Evolutionary conservation across 2,329 filamentous ascomycete species (phyloP), one percentile per base, ranked within the genome.

Genomic region (Tolypocladium cylindrosporum): DNA sequence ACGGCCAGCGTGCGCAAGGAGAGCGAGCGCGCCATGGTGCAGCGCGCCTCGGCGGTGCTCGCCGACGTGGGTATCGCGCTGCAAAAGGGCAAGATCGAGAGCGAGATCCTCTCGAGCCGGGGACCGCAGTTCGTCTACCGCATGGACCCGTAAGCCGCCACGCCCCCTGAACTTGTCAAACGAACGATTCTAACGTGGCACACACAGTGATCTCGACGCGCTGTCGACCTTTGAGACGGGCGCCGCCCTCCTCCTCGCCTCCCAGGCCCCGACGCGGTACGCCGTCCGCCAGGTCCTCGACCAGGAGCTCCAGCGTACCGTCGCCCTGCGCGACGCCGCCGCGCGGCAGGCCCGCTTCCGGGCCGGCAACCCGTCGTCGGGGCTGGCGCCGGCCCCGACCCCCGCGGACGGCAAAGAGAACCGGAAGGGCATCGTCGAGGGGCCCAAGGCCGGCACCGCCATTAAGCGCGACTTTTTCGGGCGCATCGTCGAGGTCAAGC

Each of bases 211-310:
- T 58, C 79, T 99, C n/a, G 94, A 99, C 71, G 78, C 82, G 10
- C 79, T 97, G 0, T 80, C 88, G 1, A 81, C 82, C 0, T 97
- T 90, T 65, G 86, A 90, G 64, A 90, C 90, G 0, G 82, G 80
- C 9, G 74, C 79, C 2, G 75, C 83, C 4, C 74, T 79, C 4
- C 74, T 82, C 4, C 74, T 82, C 19, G 75, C 79, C 42, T 81
- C 83, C 2, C 82, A 84, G 11, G 85, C 84, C 1, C 91, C 90
- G 0, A 90, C 90, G 0, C 84, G 94, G n/a, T 99, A 91, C 68
- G 93, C 93, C 1, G 88, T 99, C 7, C 86, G 94, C 27, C 93
- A 97, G 71, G 92, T 97, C 10, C 80, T 99, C 1, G 91, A 96
- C 67, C 90, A 94, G 69, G 93, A 97, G 71, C 89, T 93, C 65